Conservation (phyloP, 208 protist species). For the Trypanosoma conorhini region DNA sequence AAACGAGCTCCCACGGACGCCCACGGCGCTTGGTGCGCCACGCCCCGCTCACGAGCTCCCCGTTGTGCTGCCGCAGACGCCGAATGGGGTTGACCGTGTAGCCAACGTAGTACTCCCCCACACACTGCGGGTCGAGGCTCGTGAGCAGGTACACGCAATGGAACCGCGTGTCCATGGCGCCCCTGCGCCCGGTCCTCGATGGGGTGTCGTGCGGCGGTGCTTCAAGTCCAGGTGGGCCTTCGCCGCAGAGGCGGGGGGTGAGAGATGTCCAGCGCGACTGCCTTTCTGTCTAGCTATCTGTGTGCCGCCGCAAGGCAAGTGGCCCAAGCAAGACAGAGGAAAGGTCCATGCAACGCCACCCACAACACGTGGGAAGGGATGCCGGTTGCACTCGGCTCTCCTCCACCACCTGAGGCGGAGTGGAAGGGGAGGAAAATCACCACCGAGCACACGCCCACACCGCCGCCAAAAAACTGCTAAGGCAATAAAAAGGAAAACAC, state of each 20-base stretch:
- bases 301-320: neutral
- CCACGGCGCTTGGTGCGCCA: constrained; percentile 67
- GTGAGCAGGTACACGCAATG: constrained; percentile 93
- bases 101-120: constrained; percentile 90
- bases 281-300: neutral
- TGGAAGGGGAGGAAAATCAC: neutral
- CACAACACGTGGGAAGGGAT: neutral
- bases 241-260: neutral
- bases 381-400: neutral
- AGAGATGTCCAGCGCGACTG: neutral
- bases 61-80: constrained; percentile 94
- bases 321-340: neutral
- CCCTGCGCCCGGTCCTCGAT: neutral
- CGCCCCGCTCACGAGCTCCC: constrained; percentile 92
- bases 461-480: neutral
- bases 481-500: neutral
- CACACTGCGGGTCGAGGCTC: constrained; percentile 61
- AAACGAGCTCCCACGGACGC: constrained; percentile 91
- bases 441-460: neutral
- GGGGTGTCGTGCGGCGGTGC: neutral
- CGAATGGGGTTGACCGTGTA: constrained; percentile 94
- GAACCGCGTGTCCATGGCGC: constrained; percentile 81
- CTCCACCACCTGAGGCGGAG: neutral
- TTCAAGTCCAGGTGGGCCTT: neutral
- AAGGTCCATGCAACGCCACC: neutral